Conservation (phyloP, 78 protist genomes). For the Dictyostelium purpureum region DNA sequence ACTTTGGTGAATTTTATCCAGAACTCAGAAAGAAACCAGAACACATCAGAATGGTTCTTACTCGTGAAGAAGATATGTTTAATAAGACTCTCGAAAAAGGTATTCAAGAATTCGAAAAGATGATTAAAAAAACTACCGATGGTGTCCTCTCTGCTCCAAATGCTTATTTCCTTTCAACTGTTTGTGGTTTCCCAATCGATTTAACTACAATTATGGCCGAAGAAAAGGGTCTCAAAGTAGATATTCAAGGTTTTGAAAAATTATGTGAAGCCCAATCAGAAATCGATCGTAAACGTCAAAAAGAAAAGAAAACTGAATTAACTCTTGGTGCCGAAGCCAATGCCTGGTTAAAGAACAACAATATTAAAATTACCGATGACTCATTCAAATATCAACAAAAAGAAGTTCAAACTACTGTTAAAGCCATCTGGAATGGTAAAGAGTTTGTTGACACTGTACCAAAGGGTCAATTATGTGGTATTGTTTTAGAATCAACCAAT, state of each 20-base stretch:
- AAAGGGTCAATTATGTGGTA: conserved; percentile 61
- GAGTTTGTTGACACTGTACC: conserved; percentile 72
- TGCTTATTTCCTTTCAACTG: conserved; percentile 88
- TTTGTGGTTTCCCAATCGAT: conserved; percentile 98
- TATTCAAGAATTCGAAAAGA: conserved; percentile 83
- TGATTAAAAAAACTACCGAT: conserved; percentile 22
- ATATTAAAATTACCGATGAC: conserved; percentile 90
- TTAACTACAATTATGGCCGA: conserved; percentile 96
- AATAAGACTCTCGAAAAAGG: conserved; percentile 73
- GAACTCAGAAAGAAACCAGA: conserved; percentile 80
- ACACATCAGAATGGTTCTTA: conserved; percentile 51
- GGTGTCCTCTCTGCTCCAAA: conserved; percentile 73
- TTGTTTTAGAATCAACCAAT: conserved; percentile 89
- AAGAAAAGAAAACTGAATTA: conserved; percentile 44
- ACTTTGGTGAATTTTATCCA: conserved; percentile 90
- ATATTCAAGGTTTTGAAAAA: conserved; percentile 78
- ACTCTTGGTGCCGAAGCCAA: conserved; percentile 55
- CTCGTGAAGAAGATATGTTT: conserved; percentile 93
- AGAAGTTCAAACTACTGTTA: conserved; percentile 62
- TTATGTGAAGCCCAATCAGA: conserved; percentile 58
- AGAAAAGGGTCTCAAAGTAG: conserved; percentile 91
- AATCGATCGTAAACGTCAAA: conserved; percentile 67
- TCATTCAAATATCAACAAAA: conserved; percentile 80
- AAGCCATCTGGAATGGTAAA: conserved; percentile 85
- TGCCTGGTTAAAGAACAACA: conserved; percentile 16